A percentile compares a stretch with the other conserved stretches of the same genome.
Conservation (phyloP, 192 early-diverging fungal genomes). For the Mortierella hygrophila region DNA sequence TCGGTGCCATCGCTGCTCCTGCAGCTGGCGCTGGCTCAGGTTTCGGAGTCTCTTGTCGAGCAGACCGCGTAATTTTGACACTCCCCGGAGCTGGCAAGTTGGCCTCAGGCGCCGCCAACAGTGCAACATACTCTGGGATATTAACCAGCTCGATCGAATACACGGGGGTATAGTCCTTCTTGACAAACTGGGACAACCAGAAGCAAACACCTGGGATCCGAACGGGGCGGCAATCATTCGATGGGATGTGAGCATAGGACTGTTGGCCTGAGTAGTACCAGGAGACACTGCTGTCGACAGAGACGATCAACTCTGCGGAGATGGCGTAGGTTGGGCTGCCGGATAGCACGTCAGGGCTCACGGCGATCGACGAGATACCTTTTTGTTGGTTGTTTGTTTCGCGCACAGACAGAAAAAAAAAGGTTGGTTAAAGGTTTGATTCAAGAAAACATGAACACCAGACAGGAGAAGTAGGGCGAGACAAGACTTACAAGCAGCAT, state of each 20-base stretch:
- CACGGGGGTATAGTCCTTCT: not conserved
- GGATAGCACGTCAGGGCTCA: not conserved
- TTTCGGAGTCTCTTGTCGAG: not conserved
- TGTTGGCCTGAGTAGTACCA: not conserved
- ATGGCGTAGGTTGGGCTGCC: not conserved
- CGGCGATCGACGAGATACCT: not conserved
- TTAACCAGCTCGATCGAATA: not conserved
- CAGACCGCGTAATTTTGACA: not conserved
- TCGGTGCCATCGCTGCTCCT: not conserved
- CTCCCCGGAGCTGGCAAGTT: not conserved
- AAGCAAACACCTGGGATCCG: not conserved
- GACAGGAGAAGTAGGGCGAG: not conserved
- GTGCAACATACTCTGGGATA: not conserved
- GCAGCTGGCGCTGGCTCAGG: not conserved
- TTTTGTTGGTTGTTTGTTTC: too few species aligned
- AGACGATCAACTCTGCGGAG: not conserved
- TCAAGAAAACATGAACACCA: too few species aligned
- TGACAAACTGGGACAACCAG: not conserved
- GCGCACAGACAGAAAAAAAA: not conserved
- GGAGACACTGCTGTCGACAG: not conserved
- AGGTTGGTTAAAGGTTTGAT: not conserved
- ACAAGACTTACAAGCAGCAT: not conserved
- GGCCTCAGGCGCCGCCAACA: not conserved
- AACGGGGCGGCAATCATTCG: not conserved
- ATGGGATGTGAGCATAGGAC: not conserved